phyloP scores from a whole-genome alignment of 2,329 filamentous ascomycete genomes.

The Sarocladiaceae sp. region DNA sequence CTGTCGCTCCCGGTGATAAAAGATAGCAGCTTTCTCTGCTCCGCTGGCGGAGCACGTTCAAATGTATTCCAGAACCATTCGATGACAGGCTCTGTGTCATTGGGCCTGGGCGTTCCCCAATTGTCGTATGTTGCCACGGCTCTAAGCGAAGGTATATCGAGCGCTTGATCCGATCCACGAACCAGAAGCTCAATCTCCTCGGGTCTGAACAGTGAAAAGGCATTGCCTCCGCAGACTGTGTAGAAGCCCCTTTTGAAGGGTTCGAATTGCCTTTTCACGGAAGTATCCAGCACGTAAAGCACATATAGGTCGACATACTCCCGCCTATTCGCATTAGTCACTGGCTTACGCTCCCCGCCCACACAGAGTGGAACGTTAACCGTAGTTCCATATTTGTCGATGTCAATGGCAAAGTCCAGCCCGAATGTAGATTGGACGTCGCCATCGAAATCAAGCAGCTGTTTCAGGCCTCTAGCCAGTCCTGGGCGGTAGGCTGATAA shows the following conservation, averaged over 20 bases:
- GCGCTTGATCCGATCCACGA: conserved; percentile 75
- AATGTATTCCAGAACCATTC: conserved; percentile 90
- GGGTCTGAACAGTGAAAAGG: conserved; percentile 78
- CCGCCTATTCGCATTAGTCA: conserved; percentile 78
- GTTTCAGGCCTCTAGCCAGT: conserved; percentile 69
- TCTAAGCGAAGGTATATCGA: conserved; percentile 72
- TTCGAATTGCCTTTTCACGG: conserved; percentile 79
- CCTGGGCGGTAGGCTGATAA: conserved; percentile 76
- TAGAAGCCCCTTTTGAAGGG: conserved; percentile 94
- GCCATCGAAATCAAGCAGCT: conserved; percentile 78
- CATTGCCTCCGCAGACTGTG: conserved; percentile 85
- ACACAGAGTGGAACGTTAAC: conserved; percentile 66
- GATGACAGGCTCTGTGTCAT: conserved; percentile 63
- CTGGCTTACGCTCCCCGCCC: conserved; percentile 67
- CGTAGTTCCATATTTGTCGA: conserved; percentile 70
- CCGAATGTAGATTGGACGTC: conserved; percentile 78
- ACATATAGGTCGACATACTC: conserved; percentile 88
- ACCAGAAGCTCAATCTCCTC: conserved; percentile 90
- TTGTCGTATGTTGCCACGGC: conserved; percentile 79
- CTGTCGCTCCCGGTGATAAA: conserved; percentile 91
- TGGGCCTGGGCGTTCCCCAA: conserved; percentile 59
- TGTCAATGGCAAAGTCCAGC: conserved; percentile 74
- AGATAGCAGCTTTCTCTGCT: conserved; percentile 74
- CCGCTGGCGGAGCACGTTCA: conserved; percentile 54
- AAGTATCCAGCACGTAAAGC: conserved; percentile 71